Conservation (phyloP, 2,329 filamentous ascomycete species). For the Aspergillus tamarii region DNA sequence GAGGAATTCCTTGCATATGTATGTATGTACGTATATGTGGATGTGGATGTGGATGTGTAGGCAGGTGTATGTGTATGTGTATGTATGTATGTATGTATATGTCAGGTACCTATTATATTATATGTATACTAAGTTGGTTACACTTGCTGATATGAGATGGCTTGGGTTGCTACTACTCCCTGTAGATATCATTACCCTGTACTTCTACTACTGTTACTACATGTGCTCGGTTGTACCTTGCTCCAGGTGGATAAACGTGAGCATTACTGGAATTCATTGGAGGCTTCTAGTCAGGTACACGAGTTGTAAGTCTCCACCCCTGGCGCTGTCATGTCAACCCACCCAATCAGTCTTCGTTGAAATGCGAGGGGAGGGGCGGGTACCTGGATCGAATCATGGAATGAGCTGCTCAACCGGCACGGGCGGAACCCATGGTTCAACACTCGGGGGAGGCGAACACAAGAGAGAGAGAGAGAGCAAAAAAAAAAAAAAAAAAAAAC, state of each 20-base stretch:
- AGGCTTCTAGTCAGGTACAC: slow-evolving; percentile 11
- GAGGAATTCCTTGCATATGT: neutral
- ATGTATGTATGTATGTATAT: neutral
- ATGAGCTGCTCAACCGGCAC: slow-evolving; percentile 13
- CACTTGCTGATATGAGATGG: neutral
- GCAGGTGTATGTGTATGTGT: neutral
- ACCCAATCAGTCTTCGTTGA: slow-evolving; percentile 10
- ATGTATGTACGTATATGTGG: neutral
- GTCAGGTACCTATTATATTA: neutral
- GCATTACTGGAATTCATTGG: neutral
- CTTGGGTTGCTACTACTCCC: neutral
- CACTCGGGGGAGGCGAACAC: neutral
- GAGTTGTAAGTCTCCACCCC: slow-evolving; percentile 18
- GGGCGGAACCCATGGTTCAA: slow-evolving; percentile 12
- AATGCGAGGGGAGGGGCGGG: slow-evolving; percentile 16
- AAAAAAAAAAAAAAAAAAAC: slow-evolving; percentile 26
- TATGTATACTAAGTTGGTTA: neutral
- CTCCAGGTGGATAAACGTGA: neutral
- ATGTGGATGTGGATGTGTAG: neutral
- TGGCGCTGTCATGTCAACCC: slow-evolving; percentile 21
- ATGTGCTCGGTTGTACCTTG: neutral
- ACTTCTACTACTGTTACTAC: neutral
- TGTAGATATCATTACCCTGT: neutral
- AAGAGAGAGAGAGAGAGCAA: slow-evolving; percentile 7
- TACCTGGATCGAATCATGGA: slow-evolving; percentile 23